Evolutionary conservation across 1,284 basidiomycete species (phyloP).

Genomic region (Cryptococcus jaspeensis): DNA sequence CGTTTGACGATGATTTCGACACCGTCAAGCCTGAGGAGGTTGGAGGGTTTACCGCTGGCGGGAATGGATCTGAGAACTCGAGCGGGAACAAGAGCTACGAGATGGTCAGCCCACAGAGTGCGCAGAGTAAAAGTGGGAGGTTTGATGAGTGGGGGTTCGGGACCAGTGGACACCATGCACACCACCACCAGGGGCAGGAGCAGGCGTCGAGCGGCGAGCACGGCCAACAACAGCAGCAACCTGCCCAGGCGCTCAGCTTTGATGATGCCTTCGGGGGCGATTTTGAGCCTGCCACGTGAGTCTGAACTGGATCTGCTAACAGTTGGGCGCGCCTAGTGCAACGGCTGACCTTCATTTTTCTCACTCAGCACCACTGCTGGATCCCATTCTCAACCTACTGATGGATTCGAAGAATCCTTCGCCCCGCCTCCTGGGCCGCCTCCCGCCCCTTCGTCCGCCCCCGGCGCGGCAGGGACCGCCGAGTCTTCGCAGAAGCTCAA

Average conservation of each 20-base stretch:
- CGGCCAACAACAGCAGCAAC: constrained; percentile 4
- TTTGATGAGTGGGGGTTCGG: constrained; percentile 46
- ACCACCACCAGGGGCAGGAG: constrained; percentile 1
- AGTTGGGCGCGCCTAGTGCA: too few relatives aligned
- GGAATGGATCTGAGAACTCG: constrained; percentile 18
- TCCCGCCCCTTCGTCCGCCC: constrained; percentile 8
- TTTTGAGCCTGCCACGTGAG: constrained; percentile 31
- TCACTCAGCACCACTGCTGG: too few relatives aligned
- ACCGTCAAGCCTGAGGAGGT: constrained; percentile 16
- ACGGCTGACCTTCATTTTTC: neutral
- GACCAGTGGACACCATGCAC: constrained; percentile 4
- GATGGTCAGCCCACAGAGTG: constrained; percentile 32
- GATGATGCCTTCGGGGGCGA: constrained; percentile 58
- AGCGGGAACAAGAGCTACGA: constrained; percentile 37
- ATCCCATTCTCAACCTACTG: too few relatives aligned
- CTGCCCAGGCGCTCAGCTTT: constrained; percentile 40
- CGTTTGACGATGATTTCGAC: constrained; percentile 55
- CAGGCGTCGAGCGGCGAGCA: neutral
- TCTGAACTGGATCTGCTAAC: neutral
- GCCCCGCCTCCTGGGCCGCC: constrained; percentile 28
- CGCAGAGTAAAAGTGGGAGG: neutral
- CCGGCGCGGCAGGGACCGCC: neutral
- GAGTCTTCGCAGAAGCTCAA: constrained; percentile 1
- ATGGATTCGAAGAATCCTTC: neutral
- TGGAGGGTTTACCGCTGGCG: constrained; percentile 7